Percentiles rank a stretch among this genome's conserved stretches.
phyloP scores from a whole-genome alignment of 2,329 filamentous ascomycete genomes.

The Xylariales sp. region DNA sequence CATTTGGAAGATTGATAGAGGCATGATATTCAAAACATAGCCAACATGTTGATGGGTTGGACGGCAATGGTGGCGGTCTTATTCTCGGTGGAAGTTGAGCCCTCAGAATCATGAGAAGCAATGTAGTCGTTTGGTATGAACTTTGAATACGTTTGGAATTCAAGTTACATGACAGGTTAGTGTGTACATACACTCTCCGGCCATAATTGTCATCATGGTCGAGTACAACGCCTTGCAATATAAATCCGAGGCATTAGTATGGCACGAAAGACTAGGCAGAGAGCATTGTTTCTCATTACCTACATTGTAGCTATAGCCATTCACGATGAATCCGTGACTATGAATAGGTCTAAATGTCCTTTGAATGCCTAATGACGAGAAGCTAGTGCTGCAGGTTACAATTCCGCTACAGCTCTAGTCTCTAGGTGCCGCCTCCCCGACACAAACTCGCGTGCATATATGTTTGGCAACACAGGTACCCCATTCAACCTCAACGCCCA shows the following conservation, averaged over 20 bases:
- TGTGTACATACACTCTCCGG: neutral
- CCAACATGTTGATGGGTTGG: neutral
- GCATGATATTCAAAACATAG: neutral
- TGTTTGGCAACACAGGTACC: neutral
- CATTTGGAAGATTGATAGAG: neutral
- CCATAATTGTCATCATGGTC: neutral
- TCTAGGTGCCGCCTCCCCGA: neutral
- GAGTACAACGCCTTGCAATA: neutral
- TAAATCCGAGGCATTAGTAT: neutral
- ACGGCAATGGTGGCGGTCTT: neutral
- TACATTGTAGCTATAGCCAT: neutral
- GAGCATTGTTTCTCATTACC: slow-evolving; percentile 1
- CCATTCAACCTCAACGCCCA: slow-evolving; percentile 17
- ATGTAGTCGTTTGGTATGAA: neutral
- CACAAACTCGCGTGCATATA: neutral
- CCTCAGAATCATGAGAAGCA: neutral
- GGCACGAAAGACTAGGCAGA: neutral
- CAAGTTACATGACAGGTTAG: neutral
- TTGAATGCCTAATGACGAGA: neutral
- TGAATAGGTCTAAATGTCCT: neutral
- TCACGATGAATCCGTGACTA: neutral
- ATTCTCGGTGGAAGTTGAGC: neutral
- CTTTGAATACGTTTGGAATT: neutral
- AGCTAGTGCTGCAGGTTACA: neutral
- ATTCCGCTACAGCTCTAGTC: neutral